Evolutionary conservation across 345 rosid genomes (phyloP).

Genomic region (Boechera stricta): DNA sequence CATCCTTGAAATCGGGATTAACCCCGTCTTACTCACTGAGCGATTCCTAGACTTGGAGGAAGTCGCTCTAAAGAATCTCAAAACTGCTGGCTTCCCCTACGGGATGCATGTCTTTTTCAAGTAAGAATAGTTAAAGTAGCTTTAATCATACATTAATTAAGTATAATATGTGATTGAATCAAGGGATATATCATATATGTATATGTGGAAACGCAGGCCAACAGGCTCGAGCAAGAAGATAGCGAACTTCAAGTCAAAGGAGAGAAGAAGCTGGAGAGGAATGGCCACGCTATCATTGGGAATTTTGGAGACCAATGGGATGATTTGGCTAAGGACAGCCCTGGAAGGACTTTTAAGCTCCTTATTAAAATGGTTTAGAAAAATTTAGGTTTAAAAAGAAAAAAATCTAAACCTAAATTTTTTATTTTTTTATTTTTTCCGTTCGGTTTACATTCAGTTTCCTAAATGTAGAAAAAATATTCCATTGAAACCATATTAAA

Average conservation of each 20-base stretch:
- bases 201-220: constrained; percentile 33
- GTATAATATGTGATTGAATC: neutral
- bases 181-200: neutral
- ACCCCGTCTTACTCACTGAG: constrained; percentile 52
- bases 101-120: constrained; percentile 52
- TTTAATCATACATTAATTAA: neutral
- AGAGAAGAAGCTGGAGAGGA: constrained; percentile 44
- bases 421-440: too few relatives aligned
- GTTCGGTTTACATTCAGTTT: too few relatives aligned
- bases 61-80: constrained; percentile 42
- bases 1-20: constrained; percentile 39
- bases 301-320: constrained; percentile 69
- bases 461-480: too few relatives aligned
- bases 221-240: constrained; percentile 24
- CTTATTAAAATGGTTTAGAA: neutral
- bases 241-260: constrained; percentile 39
- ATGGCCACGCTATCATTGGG: constrained; percentile 58
- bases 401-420: too few relatives aligned
- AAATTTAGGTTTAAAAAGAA: too few relatives aligned
- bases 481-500: too few relatives aligned
- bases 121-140: constrained; percentile 21
- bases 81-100: constrained; percentile 46
- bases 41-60: constrained; percentile 24
- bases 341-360: constrained; percentile 57
- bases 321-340: constrained; percentile 42